These are phyloP conservation scores for Grosmannia clavigera DNA, from an alignment of 2,329 filamentous ascomycete genomes.

Conservation along the genomic window DNA sequence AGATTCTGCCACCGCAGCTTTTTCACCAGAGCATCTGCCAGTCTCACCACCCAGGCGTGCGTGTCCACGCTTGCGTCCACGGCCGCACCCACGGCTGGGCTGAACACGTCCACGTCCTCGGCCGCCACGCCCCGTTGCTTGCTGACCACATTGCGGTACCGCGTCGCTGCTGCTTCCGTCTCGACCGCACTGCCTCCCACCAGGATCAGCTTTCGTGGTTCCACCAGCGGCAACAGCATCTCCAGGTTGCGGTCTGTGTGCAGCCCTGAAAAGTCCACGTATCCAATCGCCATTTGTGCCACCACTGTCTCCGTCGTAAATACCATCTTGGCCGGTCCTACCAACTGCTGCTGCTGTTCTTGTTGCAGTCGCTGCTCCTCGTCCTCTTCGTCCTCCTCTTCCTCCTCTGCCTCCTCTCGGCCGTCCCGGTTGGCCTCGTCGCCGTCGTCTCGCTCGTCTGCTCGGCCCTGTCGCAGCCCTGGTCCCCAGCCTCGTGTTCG, in stretches of 20 bases:
- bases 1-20: constrained; percentile 92
- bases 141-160: constrained; percentile 60
- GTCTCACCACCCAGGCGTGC: constrained; percentile 90
- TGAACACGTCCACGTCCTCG: constrained; percentile 61
- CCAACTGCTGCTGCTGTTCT: constrained; percentile 42
- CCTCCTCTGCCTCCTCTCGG: constrained; percentile 24
- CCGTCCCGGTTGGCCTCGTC: background rate
- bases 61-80: constrained; percentile 94
- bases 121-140: constrained; percentile 28
- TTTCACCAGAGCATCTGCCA: constrained; percentile 74
- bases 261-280: constrained; percentile 82
- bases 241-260: constrained; percentile 90
- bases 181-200: constrained; percentile 70
- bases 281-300: constrained; percentile 66
- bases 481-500: background rate
- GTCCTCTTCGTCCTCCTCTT: constrained; percentile 3
- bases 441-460: background rate
- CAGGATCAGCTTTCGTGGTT: constrained; percentile 89
- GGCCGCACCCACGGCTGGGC: constrained; percentile 57
- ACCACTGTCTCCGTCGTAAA: constrained; percentile 50
- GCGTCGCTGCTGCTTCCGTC: constrained; percentile 63
- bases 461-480: background rate
- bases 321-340: constrained; percentile 64
- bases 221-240: constrained; percentile 88
- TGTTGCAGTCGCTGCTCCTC: constrained; percentile 40